Evolutionary conservation across 805 yeast genomes (phyloP), one percentile per base, ranked within the genome.

Genomic region (Yarrowia hollandica): DNA sequence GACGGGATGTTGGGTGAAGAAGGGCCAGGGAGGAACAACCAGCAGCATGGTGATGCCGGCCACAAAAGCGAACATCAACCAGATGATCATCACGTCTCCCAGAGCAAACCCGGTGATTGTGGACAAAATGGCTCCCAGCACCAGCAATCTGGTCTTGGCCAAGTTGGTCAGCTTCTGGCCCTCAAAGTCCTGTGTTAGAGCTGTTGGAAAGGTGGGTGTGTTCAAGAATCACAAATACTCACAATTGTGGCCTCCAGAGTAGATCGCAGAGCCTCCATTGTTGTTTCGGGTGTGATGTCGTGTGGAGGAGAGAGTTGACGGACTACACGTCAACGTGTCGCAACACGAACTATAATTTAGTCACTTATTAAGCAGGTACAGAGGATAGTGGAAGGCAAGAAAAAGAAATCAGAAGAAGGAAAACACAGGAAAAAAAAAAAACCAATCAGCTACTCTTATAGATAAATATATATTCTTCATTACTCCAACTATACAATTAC

Each of bases 171-270:
- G 38, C 16, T 52, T 52, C 58, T 52, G 58, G 25, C 58, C 58
- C 26, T 52, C 58, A 37, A 52, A 52, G 44, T 52, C 58, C 58
- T 52, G 58, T 1, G 44, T 52, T 37, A 52, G 58, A 4, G 31
- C 2, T 19, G 26, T 1, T 6, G n/a, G 9, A 15, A n/a, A 22
- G 25, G 5, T 16, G 5, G 2, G 10, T 21, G 6, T 7, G 21
- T 5, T n/a, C n/a, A n/a, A n/a, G n/a, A n/a, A n/a, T n/a, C n/a
- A n/a, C n/a, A n/a, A n/a, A n/a, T 6, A 37, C 58, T 52, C 26
- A 52, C 58, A 52, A 52, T 52, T 37, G 58, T 52, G 23, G 58
- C 58, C 34, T 52, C 58, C 58, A 52, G 26, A 28, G 58, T 52
- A 14, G 58, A 18, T 52, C 58, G 58, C 14, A 52, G 44, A 19